Evolutionary conservation across 2,329 filamentous ascomycete species (phyloP).

Genomic region (Tricladium varicosporioides): DNA sequence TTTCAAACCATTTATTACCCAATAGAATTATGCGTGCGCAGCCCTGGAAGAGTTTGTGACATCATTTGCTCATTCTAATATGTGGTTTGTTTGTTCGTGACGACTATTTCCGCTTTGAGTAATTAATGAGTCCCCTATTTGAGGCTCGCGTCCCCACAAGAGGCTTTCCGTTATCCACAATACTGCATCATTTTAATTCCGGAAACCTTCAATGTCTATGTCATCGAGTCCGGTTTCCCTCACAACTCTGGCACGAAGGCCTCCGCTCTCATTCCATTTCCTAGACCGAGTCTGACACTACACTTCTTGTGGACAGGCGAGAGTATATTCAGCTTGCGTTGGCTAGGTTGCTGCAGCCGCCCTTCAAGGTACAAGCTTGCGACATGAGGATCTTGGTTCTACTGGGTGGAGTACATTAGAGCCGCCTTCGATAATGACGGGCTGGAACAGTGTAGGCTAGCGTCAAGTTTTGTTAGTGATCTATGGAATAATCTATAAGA

Average conservation of each 20-base stretch:
- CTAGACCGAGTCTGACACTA: too few species aligned
- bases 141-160: not conserved
- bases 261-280: too few species aligned
- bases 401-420: not conserved
- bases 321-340: too few species aligned
- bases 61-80: not conserved
- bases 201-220: not conserved
- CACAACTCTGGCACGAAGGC: too few species aligned
- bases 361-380: not conserved
- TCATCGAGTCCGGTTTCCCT: too few species aligned
- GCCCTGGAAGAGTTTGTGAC: not conserved
- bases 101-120: not conserved
- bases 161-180: not conserved
- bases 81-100: not conserved
- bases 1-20: not conserved
- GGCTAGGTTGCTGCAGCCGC: too few species aligned
- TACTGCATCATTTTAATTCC: not conserved
- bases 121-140: not conserved
- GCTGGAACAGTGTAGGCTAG: not conserved
- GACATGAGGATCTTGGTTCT: conserved; percentile 1
- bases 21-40: not conserved
- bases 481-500: conserved; percentile 3
- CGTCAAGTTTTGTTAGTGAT: conserved; percentile 1
- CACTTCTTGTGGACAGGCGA: too few species aligned
- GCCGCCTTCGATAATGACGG: conserved; percentile 1